Conservation (phyloP, 2,329 filamentous ascomycete genomes). For the Waltergamsia citrina region DNA sequence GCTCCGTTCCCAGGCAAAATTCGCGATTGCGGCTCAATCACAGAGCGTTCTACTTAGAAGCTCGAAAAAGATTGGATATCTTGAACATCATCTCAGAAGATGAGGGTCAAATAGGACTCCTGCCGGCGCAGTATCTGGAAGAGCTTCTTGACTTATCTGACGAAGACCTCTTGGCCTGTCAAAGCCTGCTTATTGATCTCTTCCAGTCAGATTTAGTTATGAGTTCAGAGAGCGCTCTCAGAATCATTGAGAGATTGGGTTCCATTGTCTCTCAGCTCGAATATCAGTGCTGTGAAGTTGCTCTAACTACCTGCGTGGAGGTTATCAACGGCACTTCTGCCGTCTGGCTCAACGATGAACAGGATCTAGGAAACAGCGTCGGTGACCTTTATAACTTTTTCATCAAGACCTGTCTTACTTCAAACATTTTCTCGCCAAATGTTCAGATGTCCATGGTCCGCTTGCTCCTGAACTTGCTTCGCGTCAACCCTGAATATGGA, state of each 20-base stretch:
- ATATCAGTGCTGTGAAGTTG: conserved; percentile 66
- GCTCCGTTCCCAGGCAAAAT: conserved; percentile 36
- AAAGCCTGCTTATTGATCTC: conserved; percentile 38
- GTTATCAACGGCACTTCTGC: conserved; percentile 54
- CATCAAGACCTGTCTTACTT: conserved; percentile 55
- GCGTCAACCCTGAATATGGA: conserved; percentile 57
- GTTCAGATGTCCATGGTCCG: conserved; percentile 58
- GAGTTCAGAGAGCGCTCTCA: conserved; percentile 32
- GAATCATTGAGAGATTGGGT: conserved; percentile 41
- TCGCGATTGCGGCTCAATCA: conserved; percentile 29
- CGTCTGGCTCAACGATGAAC: conserved; percentile 52
- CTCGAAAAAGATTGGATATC: conserved; percentile 33
- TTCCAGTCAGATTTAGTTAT: conserved; percentile 44
- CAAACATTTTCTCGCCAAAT: conserved; percentile 58
- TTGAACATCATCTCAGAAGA: conserved; percentile 33
- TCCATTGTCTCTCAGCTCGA: conserved; percentile 43
- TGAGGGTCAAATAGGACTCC: conserved; percentile 31
- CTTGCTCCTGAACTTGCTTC: conserved; percentile 63
- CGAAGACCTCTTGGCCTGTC: conserved; percentile 44
- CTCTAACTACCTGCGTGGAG: conserved; percentile 57
- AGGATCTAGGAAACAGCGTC: conserved; percentile 54
- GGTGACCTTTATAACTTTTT: conserved; percentile 75
- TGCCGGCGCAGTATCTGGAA: conserved; percentile 42
- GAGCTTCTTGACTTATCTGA: conserved; percentile 37
- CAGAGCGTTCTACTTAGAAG: conserved; percentile 37